Evolutionary conservation across 2,329 filamentous ascomycete species (phyloP), one percentile per base, ranked within the genome.

Genomic region (Alternaria sp.): DNA sequence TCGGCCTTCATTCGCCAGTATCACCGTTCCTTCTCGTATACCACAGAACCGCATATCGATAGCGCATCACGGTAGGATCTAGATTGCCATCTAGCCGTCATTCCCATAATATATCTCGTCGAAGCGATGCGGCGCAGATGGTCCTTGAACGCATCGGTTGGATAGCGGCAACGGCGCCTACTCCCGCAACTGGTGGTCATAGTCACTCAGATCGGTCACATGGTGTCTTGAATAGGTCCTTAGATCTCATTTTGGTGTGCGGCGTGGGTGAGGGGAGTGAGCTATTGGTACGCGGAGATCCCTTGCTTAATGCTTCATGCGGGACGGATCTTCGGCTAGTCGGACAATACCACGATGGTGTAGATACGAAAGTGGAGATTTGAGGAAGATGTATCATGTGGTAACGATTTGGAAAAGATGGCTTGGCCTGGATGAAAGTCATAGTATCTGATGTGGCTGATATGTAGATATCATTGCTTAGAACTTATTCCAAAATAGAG

Each of bases 251-350:
- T 43, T 40, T 25, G 30, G 15, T 19, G 21, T 13, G 30, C 28
- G 23, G 6, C 17, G 19, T 53, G 32, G 30, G n/a, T 7, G 6
- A 43, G 11, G 4, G 25, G 30, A 13, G 12, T 17, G 1, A 6
- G 8, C 13, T 6, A 9, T 40, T 40, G 28, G 19, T 23, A 8
- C 10, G 13, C n/a, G 2, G 2, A 43, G 8, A 26, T 8, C 51
- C 51, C 51, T 53, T 43, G 51, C 51, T 25, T 53, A 43, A 43
- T 26, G 51, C 32, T n/a, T 10, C 1, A 36, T 36, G 32, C 2
- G 32, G 21, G 28, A 51, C 12, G 47, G 9, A 21, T 13, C 47
- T 32, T 51, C 26, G 26, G 30, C 49, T 3, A 23, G 12, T 32
- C 7, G 28, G 9, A 23, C 11, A 23, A 6, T 28, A 52, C 13